These are phyloP conservation scores for Mycena galopus DNA, from an alignment of 768 basidiomycete genomes.

Conservation along the genomic window DNA sequence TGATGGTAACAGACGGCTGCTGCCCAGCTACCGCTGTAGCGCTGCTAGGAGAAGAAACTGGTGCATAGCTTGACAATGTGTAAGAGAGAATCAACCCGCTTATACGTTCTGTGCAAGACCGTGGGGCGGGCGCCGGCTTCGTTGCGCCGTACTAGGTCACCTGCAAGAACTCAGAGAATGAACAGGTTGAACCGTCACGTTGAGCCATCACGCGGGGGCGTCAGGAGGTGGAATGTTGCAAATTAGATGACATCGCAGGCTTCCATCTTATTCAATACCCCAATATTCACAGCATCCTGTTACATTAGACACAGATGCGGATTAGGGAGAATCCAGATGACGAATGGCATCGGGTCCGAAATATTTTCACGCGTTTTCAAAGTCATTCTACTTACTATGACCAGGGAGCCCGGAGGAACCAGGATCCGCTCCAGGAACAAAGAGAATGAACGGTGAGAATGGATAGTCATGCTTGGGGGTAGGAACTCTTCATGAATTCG, in stretches of 20 bases:
- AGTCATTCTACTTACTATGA: too few species aligned
- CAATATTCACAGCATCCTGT: slow-evolving; percentile 4
- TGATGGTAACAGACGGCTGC: slow-evolving; percentile 35
- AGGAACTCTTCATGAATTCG: too few species aligned
- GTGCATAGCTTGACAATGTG: slow-evolving; percentile 1
- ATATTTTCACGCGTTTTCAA: not conserved
- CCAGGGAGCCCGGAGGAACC: too few species aligned
- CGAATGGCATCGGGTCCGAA: not conserved
- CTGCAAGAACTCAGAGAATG: not conserved
- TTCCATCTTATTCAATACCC: not conserved
- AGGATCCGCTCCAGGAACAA: too few species aligned
- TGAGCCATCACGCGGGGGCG: slow-evolving; percentile 14
- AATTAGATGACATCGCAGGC: not conserved
- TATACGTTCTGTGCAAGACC: not conserved
- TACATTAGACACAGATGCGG: not conserved
- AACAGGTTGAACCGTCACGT: not conserved
- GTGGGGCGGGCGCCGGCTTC: not conserved
- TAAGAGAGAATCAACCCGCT: not conserved
- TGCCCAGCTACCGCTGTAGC: slow-evolving; percentile 12
- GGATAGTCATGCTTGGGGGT: too few species aligned
- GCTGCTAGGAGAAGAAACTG: not conserved
- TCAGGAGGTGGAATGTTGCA: slow-evolving; percentile 12
- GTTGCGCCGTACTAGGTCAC: slow-evolving; percentile 1
- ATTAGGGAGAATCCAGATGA: not conserved
- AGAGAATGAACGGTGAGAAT: too few species aligned